Base-by-base conservation (phyloP, 169 alveolate genomes). In the Plasmodium reichenowi region DNA sequence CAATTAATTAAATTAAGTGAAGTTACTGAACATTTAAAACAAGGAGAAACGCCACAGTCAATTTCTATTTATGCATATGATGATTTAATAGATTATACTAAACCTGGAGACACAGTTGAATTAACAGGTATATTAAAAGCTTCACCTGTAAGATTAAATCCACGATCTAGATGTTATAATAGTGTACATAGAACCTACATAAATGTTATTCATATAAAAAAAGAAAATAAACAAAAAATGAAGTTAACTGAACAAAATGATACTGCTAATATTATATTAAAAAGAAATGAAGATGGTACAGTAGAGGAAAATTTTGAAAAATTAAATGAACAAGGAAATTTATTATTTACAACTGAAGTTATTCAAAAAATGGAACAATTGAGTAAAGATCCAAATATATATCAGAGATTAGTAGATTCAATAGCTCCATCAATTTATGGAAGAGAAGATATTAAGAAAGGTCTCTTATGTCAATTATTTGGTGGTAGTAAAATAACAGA, bases 391-490 rank as follows among this genome's bases (percentile, higher is more conserved):
- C 98, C 98, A 0, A 95, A 97, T 78, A 93, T 97, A n/a, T 98
- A 97, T 93, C 98, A 97, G 60, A 93, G 93, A 74, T 95, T 99
- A 24, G 96, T 97, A 54, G 97, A 96, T 76, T 96, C 99, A 10
- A 94, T 99, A 62, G 99, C 99, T 5, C 99, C 99, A 12, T 94
- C 98, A 24, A 98, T 99, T 58, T 97, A 98, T 98, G 99, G 98
- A 72, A 95, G 97, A 52, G 98, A 97, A 15, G 99, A 98, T 89
- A 98, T 98, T 5, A 94, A 94, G 85, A 93, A 88, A 47, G 99
- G 99, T 48, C 89, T 98, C 15, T 83, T 99, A 58, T 97, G 99
- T 88, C 98, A 98, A 93, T 93, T 99, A 22, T 98, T 99, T 78
- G 99, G 99, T n/a, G 99, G 99, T 45, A 94, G 97, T 64, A 95